Evolutionary conservation across 1,139 yeast species (phyloP), one percentile per base, ranked within the genome.

Genomic region (Geotrichum carabidarum): DNA sequence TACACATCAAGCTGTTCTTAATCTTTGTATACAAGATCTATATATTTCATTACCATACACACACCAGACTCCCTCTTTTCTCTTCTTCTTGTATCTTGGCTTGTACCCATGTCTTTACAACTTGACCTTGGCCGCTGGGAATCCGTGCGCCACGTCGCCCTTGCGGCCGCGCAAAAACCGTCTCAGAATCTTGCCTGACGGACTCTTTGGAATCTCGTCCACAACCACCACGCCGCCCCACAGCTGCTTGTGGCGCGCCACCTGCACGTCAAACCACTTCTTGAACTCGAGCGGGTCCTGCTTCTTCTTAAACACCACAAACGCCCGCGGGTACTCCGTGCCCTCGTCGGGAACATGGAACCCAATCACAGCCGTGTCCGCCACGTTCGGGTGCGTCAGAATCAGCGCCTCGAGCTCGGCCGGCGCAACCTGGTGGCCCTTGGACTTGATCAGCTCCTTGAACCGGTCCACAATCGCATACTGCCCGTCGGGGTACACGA

Each of bases 391-490:
- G 54, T 68, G 65, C 8, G 83, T 73, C 44, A 85, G 71, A 59
- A 86, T 81, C 18, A 76, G 69, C 60, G 81, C 84, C 66, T 86
- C 94, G 52, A 86, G 79, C 68, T 82, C 85, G 58, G 88, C 94
- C 1, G 94, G 93, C 0, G 93, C 84, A 37, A 86, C 83, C 67
- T 86, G 88, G 68, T 86, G 91, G 57, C 93, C 94, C 70, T 86
- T 91, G 8, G 88, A 75, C 69, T 86, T 86, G 76, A 86, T 86
- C 69, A 86, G 82, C 68, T 86, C 88, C 72, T 86, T 86, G 47
- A 84, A 86, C 57, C 95, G 76, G 67, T 86, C 95, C 56, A 86
- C 80, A 56, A 86, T 83, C 59, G 65, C 73, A 46, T 84, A 71
- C 61, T 83, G 77, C 31, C 85, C 87, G 42, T 74, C 74, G 9